Evolutionary conservation across 345 rosid genomes (phyloP).

Genomic region (Lumnitzera littorea): DNA sequence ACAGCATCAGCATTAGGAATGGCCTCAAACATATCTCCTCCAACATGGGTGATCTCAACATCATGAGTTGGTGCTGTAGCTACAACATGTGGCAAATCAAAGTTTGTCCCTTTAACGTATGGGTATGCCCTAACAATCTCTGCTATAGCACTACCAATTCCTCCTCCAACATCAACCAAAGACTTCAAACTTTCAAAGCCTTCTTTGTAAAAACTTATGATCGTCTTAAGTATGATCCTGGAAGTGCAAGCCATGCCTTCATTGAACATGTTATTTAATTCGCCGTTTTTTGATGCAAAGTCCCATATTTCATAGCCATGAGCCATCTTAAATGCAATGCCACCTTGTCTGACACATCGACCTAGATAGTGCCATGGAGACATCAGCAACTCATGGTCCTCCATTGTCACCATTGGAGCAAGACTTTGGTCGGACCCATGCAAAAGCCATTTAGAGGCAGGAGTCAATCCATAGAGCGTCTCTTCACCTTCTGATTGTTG

Average conservation of each 20-base stretch:
- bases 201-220: conserved; percentile 5
- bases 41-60: too few relatives aligned
- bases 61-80: neutral
- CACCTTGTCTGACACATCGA: conserved; percentile 12
- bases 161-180: conserved; percentile 17
- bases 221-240: conserved; percentile 3
- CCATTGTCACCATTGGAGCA: conserved; percentile 19
- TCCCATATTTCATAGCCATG: conserved; percentile 8
- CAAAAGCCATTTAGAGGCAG: conserved; percentile 22
- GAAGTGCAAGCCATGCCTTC: conserved; percentile 8
- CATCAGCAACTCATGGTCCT: conserved; percentile 14
- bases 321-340: conserved; percentile 6
- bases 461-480: conserved; percentile 10
- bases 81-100: conserved; percentile 15
- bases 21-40: too few relatives aligned
- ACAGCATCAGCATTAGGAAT: too few relatives aligned
- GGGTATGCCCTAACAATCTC: conserved; percentile 9
- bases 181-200: conserved; percentile 4
- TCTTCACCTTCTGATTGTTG: conserved; percentile 7
- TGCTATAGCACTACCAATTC: conserved; percentile 2
- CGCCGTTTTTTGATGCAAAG: neutral
- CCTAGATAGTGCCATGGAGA: conserved; percentile 8
- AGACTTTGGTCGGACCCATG: conserved; percentile 19
- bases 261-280: neutral
- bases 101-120: conserved; percentile 9